A percentile compares a stretch with the other conserved stretches of the same genome.
phyloP scores from a whole-genome alignment of 257 asterid species.

The Capsicum rhomboideum region DNA sequence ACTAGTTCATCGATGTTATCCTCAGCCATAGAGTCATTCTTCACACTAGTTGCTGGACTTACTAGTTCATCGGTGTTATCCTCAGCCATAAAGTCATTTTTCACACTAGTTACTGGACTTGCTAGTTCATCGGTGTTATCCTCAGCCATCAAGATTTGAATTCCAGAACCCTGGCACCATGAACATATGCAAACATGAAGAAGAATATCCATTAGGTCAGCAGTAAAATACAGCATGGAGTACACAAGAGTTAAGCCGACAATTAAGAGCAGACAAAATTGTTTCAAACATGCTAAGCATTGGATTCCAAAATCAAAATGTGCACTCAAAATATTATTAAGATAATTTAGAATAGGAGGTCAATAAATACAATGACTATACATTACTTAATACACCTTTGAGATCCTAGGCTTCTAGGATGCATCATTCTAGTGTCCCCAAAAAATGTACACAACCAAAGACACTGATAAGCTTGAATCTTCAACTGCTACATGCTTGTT shows the following conservation, averaged over 20 bases:
- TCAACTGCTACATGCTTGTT: neutral
- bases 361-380: neutral
- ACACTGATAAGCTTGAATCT: neutral
- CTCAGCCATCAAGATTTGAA: neutral
- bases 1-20: slow-evolving; percentile 21
- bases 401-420: neutral
- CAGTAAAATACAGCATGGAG: neutral
- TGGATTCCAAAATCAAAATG: neutral
- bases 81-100: neutral
- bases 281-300: neutral
- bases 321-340: neutral
- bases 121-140: neutral
- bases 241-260: neutral
- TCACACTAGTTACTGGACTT: neutral
- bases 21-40: slow-evolving; percentile 24
- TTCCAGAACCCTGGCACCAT: neutral
- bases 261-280: neutral
- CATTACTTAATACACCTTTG: neutral
- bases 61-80: neutral
- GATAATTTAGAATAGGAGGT: neutral
- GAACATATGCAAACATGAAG: neutral
- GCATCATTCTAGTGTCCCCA: neutral
- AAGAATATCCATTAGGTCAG: neutral
- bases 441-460: neutral
- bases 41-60: neutral